phyloP scores from a whole-genome alignment of 306 rosid species.

The Acacia confusa region DNA sequence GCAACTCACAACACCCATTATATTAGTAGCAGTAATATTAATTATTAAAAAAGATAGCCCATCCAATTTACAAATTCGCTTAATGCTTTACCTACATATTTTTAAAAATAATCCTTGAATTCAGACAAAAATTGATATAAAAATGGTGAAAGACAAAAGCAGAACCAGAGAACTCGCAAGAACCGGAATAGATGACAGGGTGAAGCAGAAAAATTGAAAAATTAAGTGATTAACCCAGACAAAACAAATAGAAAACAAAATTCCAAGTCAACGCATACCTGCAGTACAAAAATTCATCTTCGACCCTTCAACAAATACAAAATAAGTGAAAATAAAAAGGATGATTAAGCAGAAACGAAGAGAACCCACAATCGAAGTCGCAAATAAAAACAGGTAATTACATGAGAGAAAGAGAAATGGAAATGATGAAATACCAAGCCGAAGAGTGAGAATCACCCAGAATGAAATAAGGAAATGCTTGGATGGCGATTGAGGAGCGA shows the following conservation, averaged over 20 bases:
- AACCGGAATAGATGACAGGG: neutral
- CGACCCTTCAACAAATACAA: conserved; percentile 15
- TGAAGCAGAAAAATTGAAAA: neutral
- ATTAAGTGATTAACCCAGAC: neutral
- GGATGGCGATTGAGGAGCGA: neutral
- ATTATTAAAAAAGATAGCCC: neutral
- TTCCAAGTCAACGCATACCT: conserved; percentile 18
- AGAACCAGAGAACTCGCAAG: neutral
- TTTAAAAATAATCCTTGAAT: neutral
- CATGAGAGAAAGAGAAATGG: neutral
- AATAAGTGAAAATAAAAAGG: neutral
- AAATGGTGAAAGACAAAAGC: neutral
- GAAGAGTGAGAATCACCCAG: neutral
- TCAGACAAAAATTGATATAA: neutral
- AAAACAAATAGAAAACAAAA: neutral
- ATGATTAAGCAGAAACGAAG: neutral
- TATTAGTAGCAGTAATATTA: neutral
- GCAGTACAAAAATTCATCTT: conserved; percentile 26
- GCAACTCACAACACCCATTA: too few species aligned
- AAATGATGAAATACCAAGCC: neutral
- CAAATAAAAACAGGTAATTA: neutral
- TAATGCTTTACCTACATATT: neutral
- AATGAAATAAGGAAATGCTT: neutral
- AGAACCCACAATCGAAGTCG: neutral
- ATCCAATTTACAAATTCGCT: neutral